Percentiles rank a stretch among this genome's conserved stretches.
phyloP scores from a whole-genome alignment of 139 green algal genomes.

The Closterium sp. region DNA sequence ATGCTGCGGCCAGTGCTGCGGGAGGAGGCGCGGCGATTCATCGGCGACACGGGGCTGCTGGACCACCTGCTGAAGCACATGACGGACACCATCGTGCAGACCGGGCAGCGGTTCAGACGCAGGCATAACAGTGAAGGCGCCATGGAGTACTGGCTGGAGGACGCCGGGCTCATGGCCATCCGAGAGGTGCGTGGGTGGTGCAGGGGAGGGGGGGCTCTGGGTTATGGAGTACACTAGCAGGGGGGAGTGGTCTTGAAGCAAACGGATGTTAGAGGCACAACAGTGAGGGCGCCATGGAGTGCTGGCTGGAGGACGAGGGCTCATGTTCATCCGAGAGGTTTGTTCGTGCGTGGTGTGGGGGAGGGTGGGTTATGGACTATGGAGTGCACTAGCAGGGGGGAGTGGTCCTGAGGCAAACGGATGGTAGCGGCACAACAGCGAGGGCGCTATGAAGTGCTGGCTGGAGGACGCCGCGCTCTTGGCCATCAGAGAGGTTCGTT shows the following conservation, averaged over 20 bases:
- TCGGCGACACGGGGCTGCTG: constrained; percentile 66
- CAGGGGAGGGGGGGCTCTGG: too few species aligned
- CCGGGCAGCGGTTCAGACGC: constrained; percentile 52
- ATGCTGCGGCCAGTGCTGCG: constrained; percentile 59
- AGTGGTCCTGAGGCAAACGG: not conserved
- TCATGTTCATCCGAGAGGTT: constrained; percentile 23
- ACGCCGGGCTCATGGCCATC: constrained; percentile 8
- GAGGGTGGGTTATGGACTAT: too few species aligned
- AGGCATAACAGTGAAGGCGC: constrained; percentile 63
- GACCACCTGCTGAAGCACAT: constrained; percentile 71
- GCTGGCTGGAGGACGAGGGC: constrained; percentile 58
- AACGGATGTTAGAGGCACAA: constrained; percentile 57
- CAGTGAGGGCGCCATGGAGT: constrained; percentile 64
- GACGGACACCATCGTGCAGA: constrained; percentile 53
- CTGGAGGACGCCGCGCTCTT: too few species aligned
- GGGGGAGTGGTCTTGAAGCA: not conserved
- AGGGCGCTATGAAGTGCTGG: constrained; percentile 69
- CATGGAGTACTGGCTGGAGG: constrained; percentile 69
- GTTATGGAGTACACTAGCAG: not conserved
- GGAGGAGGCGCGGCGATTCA: constrained; percentile 60
- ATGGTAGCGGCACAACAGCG: constrained; percentile 58
- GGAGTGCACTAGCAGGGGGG: not conserved
- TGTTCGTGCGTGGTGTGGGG: not conserved
- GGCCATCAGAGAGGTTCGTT: not conserved
- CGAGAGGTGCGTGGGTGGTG: constrained; percentile 1